These are phyloP conservation scores for Cutaneotrichosporon cavernicola DNA, from an alignment of 1,284 basidiomycete species.

Conservation along the genomic window DNA sequence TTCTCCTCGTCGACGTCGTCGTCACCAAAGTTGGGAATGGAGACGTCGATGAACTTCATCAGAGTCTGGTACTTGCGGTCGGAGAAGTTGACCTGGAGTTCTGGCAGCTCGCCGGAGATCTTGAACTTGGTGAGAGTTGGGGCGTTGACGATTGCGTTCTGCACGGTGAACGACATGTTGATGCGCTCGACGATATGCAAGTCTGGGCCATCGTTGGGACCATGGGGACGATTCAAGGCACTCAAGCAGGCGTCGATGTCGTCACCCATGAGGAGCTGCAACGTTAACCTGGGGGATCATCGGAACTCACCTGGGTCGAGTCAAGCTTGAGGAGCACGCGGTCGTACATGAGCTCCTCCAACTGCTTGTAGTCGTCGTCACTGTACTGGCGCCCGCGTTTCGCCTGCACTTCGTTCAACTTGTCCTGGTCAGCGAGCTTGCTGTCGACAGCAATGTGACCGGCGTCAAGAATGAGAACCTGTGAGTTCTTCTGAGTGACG, in stretches of 20 bases:
- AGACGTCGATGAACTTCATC: slow-evolving; percentile 89
- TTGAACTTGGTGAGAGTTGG: slow-evolving; percentile 87
- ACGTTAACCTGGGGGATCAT: slow-evolving; percentile 2
- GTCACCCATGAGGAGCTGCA: slow-evolving; percentile 84
- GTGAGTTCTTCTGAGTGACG: slow-evolving; percentile 73
- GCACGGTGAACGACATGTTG: slow-evolving; percentile 84
- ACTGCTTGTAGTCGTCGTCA: slow-evolving; percentile 80
- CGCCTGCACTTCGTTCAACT: slow-evolving; percentile 73
- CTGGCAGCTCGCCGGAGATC: slow-evolving; percentile 84
- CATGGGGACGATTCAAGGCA: slow-evolving; percentile 62
- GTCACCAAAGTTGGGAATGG: slow-evolving; percentile 79
- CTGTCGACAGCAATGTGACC: slow-evolving; percentile 95
- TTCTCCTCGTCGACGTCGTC: slow-evolving; percentile 30
- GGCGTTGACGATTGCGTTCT: slow-evolving; percentile 89
- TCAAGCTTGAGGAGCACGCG: slow-evolving; percentile 80
- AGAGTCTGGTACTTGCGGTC: slow-evolving; percentile 93
- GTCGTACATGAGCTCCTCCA: slow-evolving; percentile 97
- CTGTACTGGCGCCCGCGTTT: slow-evolving; percentile 85
- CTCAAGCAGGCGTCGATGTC: slow-evolving; percentile 77
- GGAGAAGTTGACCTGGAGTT: slow-evolving; percentile 88
- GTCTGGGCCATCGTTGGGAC: slow-evolving; percentile 53
- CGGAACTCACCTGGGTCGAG: slow-evolving; percentile 72
- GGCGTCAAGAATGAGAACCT: slow-evolving; percentile 90
- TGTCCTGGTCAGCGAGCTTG: slow-evolving; percentile 80
- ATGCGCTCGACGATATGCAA: slow-evolving; percentile 91